phyloP scores from a whole-genome alignment of 2,329 filamentous ascomycete genomes.

The Calonectria hongkongensis region DNA sequence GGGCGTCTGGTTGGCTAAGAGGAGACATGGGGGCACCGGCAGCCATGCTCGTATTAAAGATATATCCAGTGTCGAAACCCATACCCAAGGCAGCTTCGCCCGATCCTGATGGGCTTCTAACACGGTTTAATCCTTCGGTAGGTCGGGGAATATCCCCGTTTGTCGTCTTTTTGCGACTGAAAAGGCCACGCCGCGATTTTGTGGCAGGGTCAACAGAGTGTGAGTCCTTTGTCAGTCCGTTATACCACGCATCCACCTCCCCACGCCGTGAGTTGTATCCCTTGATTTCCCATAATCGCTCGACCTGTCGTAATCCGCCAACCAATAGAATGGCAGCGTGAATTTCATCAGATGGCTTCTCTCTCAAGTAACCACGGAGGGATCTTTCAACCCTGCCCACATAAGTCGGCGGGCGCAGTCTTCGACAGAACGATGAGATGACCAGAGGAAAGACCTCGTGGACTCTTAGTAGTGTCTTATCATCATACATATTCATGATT shows the following conservation, averaged over 20 bases:
- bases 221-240: conserved; percentile 67
- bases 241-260: conserved; percentile 77
- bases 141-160: conserved; percentile 54
- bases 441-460: conserved; percentile 80
- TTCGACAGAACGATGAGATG: conserved; percentile 78
- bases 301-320: conserved; percentile 77
- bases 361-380: conserved; percentile 77
- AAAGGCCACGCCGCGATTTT: conserved; percentile 72
- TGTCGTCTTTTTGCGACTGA: conserved; percentile 76
- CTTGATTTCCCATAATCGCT: conserved; percentile 79
- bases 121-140: conserved; percentile 51
- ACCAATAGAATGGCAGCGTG: conserved; percentile 77
- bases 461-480: conserved; percentile 76
- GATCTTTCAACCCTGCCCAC: conserved; percentile 78
- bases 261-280: conserved; percentile 77
- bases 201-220: conserved; percentile 60
- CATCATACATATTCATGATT: conserved; percentile 79
- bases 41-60: conserved; percentile 76
- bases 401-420: conserved; percentile 78
- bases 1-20: conserved; percentile 70
- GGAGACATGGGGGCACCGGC: conserved; percentile 78
- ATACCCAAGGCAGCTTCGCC: conserved; percentile 54
- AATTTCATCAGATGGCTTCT: conserved; percentile 77
- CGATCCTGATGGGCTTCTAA: conserved; percentile 56
- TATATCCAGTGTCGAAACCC: conserved; percentile 62